phyloP scores from a whole-genome alignment of 495 filamentous ascomycete species.

The Trichoderma asperelloides region DNA sequence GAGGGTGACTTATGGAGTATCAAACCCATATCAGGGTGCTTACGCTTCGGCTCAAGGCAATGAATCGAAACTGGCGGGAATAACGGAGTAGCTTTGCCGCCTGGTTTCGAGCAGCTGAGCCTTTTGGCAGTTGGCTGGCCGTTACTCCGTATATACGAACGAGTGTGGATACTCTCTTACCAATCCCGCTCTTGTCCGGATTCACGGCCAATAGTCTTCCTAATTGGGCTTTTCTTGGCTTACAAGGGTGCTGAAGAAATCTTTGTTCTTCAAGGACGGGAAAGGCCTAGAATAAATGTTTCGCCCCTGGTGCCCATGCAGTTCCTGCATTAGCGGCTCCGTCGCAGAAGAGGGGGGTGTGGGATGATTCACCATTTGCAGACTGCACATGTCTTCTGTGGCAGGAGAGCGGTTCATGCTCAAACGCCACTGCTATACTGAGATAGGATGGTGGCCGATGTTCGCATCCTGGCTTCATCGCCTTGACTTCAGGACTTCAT shows the following conservation, averaged over 20 bases:
- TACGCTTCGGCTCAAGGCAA: not conserved
- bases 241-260: not conserved
- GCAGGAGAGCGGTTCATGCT: not conserved
- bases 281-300: conserved; percentile 1
- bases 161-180: too few species aligned
- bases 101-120: too few species aligned
- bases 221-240: not conserved
- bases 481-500: not conserved
- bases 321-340: conserved; percentile 8
- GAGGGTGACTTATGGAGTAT: not conserved
- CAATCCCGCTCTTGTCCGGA: too few species aligned
- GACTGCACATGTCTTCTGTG: not conserved
- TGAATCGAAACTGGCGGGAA: not conserved
- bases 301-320: not conserved
- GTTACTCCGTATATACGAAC: too few species aligned
- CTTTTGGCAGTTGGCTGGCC: too few species aligned
- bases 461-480: not conserved
- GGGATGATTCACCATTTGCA: not conserved
- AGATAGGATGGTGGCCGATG: not conserved
- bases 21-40: not conserved
- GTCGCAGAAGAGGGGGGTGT: not conserved
- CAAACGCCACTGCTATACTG: not conserved
- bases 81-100: not conserved
- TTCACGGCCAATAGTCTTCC: not conserved
- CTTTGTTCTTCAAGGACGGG: not conserved